Percentiles rank a stretch among this genome's conserved stretches.
Conservation (phyloP, 148 eudicot species). For the Persicaria maculosa region DNA sequence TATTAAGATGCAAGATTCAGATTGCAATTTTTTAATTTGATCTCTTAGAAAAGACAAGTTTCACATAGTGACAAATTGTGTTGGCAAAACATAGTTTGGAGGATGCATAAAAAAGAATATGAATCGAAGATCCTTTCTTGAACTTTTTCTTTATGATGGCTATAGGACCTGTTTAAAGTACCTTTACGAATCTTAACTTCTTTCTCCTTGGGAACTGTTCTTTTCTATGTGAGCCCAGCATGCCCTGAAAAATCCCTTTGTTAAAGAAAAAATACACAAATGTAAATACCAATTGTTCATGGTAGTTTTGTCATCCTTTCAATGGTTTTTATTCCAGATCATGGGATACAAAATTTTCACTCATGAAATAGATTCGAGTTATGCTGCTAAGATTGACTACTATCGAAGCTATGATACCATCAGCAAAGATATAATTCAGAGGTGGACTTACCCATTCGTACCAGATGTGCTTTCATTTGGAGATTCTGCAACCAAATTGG, state of each 20-base stretch:
- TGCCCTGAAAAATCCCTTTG: background rate
- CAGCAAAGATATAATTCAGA: constrained; percentile 92
- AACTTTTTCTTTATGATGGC: background rate
- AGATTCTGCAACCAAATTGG: constrained; percentile 53
- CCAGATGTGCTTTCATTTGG: constrained; percentile 79
- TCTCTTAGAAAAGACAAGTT: background rate
- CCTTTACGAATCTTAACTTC: background rate
- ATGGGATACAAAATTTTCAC: constrained; percentile 95
- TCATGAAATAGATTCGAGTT: constrained; percentile 83
- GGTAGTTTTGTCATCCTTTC: background rate
- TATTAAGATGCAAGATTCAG: background rate
- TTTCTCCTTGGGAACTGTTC: background rate
- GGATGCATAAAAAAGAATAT: background rate
- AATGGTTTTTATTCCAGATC: constrained; percentile 42
- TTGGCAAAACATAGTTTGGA: background rate
- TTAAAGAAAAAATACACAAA: background rate
- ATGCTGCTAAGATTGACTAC: constrained; percentile 88
- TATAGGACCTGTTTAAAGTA: background rate
- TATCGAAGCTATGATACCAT: constrained; percentile 84
- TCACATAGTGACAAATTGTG: background rate
- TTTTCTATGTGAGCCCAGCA: background rate
- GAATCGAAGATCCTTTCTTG: background rate
- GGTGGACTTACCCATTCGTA: constrained; percentile 95
- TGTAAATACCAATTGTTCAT: background rate
- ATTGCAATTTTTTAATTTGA: background rate